A percentile compares a stretch with the other conserved stretches of the same genome.
phyloP scores from a whole-genome alignment of 2,329 filamentous ascomycete genomes.

The Daldinia sp. region DNA sequence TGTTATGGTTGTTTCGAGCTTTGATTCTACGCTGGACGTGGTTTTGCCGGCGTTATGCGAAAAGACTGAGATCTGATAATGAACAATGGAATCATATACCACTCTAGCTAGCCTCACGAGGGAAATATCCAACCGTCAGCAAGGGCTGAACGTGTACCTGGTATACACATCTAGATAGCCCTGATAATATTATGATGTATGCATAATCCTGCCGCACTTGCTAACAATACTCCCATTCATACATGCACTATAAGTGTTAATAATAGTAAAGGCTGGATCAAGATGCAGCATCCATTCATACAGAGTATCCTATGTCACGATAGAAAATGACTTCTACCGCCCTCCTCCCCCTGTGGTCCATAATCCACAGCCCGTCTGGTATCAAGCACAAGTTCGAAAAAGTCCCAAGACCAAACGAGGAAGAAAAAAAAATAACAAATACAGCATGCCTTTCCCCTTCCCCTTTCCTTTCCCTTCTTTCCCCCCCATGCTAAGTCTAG shows the following conservation, averaged over 20 bases:
- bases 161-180: background rate
- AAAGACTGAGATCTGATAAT: constrained; percentile 3
- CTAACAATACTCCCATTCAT: background rate
- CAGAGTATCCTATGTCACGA: constrained; percentile 24
- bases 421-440: constrained; percentile 8
- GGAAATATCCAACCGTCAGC: background rate
- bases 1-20: background rate
- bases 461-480: background rate
- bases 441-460: background rate
- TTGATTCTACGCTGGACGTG: background rate
- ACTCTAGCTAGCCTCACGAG: background rate
- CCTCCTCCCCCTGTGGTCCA: background rate
- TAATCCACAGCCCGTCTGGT: constrained; percentile 12
- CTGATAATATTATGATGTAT: background rate
- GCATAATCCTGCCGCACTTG: background rate
- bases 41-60: constrained; percentile 9
- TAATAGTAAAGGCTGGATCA: background rate
- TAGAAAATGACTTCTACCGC: background rate
- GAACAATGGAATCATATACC: constrained; percentile 10
- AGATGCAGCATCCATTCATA: constrained; percentile 28
- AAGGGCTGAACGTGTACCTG: background rate
- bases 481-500: background rate
- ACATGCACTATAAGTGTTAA: background rate
- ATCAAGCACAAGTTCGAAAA: constrained; percentile 15
- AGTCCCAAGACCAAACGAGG: constrained; percentile 5